Evolutionary conservation across 1,284 basidiomycete genomes (phyloP), one percentile per base, ranked within the genome.

Genomic region (Vanrija humicola): DNA sequence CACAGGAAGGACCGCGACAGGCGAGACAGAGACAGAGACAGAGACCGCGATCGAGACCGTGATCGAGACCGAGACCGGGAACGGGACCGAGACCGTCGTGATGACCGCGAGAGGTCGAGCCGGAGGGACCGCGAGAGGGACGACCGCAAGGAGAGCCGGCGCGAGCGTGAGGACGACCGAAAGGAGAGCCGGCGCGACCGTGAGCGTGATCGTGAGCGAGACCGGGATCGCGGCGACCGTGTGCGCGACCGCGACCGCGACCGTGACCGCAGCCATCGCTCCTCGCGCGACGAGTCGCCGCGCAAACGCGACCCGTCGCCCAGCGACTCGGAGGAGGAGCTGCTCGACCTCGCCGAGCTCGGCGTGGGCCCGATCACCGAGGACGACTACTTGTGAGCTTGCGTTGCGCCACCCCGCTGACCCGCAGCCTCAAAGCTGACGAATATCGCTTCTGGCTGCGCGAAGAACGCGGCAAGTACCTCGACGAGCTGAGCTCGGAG

Each of bases 351-450:
- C 14, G 52, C 56, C 12, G 60, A 63, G 18, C 53, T 75, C 9
- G 74, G 75, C 3, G 66, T 72, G 5, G 58, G 57, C 28, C 63
- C 66, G 39, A 74, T 77, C 19, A 60, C 58, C 0, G 64, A 72
- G 38, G 68, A 72, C 8, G 75, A 77, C 56, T 75, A 74, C 50
- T 76, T 73, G 75, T 76, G 59, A 51, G 74, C n/a, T 9, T 8
- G 6, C 21, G 38, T 40, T 19, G 3, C 28, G 21, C 16, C 38
- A n/a, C 16, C 21, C 19, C 39, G 46, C 51, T 63, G 46, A 60
- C 40, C 26, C 40, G 28, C 47, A 69, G 64, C 50, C 45, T 67
- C 40, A 70, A 65, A 52, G 64, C 64, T 0, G 54, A 55, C 38
- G 69, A 73, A 53, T 73, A 70, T 61, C 68, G 66, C 28, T 59